A percentile compares a stretch with the other conserved stretches of the same genome.
Evolutionary conservation across 2,329 filamentous ascomycete species (phyloP).

Genomic region (Camptophora hylomeconis): DNA sequence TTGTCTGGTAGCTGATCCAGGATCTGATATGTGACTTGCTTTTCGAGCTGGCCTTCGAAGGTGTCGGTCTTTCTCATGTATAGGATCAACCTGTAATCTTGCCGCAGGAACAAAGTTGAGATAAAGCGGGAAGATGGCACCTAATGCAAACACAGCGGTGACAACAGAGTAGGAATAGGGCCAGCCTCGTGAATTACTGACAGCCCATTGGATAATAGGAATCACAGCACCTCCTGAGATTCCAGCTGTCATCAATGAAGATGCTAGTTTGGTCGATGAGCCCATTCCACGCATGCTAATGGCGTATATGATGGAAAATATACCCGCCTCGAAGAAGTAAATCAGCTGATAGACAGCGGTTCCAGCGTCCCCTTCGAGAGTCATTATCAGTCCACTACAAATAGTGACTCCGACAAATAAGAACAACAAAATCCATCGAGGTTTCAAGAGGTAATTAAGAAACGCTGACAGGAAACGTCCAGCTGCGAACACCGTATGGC

Average conservation of each 20-base stretch:
- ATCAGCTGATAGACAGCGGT: slow-evolving; percentile 38
- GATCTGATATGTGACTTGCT: too few relatives aligned
- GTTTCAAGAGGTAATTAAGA: slow-evolving; percentile 41
- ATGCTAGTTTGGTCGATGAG: slow-evolving; percentile 43
- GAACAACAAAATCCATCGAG: slow-evolving; percentile 42
- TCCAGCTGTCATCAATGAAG: slow-evolving; percentile 39
- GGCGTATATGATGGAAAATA: slow-evolving; percentile 47
- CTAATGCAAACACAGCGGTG: slow-evolving; percentile 38
- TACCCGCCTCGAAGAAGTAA: slow-evolving; percentile 48
- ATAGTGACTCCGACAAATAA: slow-evolving; percentile 41
- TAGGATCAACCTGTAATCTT: slow-evolving; percentile 38
- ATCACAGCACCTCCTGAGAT: slow-evolving; percentile 42
- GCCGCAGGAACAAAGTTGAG: slow-evolving; percentile 36
- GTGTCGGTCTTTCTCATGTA: slow-evolving; percentile 23
- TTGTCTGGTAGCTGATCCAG: slow-evolving; percentile 1
- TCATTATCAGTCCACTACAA: slow-evolving; percentile 40
- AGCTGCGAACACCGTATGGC: slow-evolving; percentile 44
- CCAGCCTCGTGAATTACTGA: slow-evolving; percentile 25
- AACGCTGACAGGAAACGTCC: slow-evolving; percentile 45
- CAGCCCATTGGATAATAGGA: slow-evolving; percentile 38
- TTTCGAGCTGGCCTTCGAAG: too few relatives aligned
- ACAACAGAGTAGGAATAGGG: slow-evolving; percentile 41
- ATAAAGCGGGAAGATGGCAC: slow-evolving; percentile 41
- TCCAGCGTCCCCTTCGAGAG: slow-evolving; percentile 29
- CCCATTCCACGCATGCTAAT: slow-evolving; percentile 46